These are phyloP conservation scores for Phytophthora sojae DNA, from an alignment of 352 stramenopile species.

Conservation along the genomic window DNA sequence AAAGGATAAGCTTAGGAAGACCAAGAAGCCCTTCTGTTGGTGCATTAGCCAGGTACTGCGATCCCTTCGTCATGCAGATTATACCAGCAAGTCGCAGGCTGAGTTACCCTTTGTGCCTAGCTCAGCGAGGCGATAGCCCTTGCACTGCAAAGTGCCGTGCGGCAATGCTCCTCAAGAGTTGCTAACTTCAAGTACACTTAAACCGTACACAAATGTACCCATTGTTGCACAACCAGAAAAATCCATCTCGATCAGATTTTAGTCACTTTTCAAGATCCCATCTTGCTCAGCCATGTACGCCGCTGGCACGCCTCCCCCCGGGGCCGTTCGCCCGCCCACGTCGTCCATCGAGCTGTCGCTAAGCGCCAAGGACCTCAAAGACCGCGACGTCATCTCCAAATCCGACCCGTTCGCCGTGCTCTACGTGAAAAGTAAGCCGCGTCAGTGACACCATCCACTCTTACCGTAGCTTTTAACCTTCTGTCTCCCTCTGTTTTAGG, in stretches of 20 bases:
- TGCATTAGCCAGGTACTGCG: too few relatives aligned
- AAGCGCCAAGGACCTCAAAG: constrained; percentile 79
- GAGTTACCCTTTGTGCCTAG: too few relatives aligned
- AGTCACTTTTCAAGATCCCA: constrained; percentile 23
- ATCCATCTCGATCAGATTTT: background rate
- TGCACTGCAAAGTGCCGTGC: too few relatives aligned
- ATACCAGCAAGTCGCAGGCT: too few relatives aligned
- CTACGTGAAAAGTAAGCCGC: constrained; percentile 47
- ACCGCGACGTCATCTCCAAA: constrained; percentile 89
- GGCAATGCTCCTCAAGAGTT: background rate
- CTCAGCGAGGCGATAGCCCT: too few relatives aligned
- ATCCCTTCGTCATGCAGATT: too few relatives aligned
- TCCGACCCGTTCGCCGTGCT: constrained; percentile 88
- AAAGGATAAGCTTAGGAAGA: too few relatives aligned
- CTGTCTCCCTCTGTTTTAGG: constrained; percentile 27
- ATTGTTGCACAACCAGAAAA: background rate
- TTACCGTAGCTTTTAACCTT: background rate
- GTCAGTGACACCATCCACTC: too few relatives aligned
- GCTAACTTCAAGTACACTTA: background rate
- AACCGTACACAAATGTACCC: background rate
- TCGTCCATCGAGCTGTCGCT: constrained; percentile 85
- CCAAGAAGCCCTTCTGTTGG: too few relatives aligned
- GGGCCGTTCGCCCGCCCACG: constrained; percentile 39
- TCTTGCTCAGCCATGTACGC: constrained; percentile 25
- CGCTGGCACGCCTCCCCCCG: constrained; percentile 10